phyloP scores from a whole-genome alignment of 2,329 filamentous ascomycete species.

The Aspergillus proliferans region DNA sequence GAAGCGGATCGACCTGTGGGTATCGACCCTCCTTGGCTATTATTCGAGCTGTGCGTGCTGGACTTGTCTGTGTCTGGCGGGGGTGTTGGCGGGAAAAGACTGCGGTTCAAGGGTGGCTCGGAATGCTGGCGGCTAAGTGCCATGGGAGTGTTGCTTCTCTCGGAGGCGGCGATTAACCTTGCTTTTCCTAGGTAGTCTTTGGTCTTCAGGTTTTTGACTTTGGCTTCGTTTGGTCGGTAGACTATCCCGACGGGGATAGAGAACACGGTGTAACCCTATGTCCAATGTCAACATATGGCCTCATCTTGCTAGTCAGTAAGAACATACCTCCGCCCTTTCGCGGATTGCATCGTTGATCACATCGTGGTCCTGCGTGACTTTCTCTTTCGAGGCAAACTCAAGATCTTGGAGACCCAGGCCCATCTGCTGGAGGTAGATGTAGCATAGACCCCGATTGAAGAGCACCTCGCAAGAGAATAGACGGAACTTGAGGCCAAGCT shows the following conservation, averaged over 20 bases:
- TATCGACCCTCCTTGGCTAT: slow-evolving; percentile 20
- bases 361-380: slow-evolving; percentile 91
- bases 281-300: neutral
- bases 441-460: slow-evolving; percentile 95
- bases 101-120: slow-evolving; percentile 63
- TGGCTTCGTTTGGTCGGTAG: slow-evolving; percentile 92
- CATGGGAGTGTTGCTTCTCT: slow-evolving; percentile 72
- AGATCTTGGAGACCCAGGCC: slow-evolving; percentile 88
- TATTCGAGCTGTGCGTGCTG: slow-evolving; percentile 20
- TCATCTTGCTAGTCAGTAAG: neutral
- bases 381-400: slow-evolving; percentile 85
- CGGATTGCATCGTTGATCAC: slow-evolving; percentile 96
- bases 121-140: neutral
- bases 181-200: slow-evolving; percentile 98
- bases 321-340: slow-evolving; percentile 76
- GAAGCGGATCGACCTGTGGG: slow-evolving; percentile 43
- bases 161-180: slow-evolving; percentile 81
- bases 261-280: slow-evolving; percentile 92
- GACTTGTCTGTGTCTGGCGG: slow-evolving; percentile 78
- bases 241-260: slow-evolving; percentile 94
- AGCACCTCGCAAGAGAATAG: slow-evolving; percentile 95
- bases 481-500: slow-evolving; percentile 90
- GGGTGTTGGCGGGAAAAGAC: slow-evolving; percentile 94
- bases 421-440: slow-evolving; percentile 91
- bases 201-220: slow-evolving; percentile 95